Percentiles rank a stretch among this genome's conserved stretches.
Conservation (phyloP, 768 basidiomycete genomes). For the Chalciporus chontae region DNA sequence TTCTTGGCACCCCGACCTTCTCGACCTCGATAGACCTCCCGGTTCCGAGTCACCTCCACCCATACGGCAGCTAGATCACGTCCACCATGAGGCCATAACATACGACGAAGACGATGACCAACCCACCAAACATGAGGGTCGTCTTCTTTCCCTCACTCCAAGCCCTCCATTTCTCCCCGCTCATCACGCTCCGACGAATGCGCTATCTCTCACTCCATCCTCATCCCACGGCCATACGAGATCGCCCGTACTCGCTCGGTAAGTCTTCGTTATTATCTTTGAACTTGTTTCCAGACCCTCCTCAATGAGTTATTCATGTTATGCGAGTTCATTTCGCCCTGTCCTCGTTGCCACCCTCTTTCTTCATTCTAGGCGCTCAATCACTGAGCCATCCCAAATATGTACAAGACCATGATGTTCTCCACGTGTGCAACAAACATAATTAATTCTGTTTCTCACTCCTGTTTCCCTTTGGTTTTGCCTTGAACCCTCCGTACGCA, state of each 20-base stretch:
- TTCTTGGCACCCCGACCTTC: conserved; percentile 12
- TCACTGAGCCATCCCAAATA: conserved; percentile 7
- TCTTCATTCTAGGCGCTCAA: conserved; percentile 3
- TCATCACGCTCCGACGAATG: conserved; percentile 9
- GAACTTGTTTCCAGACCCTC: neutral
- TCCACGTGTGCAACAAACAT: conserved; percentile 14
- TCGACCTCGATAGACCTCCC: conserved; percentile 7
- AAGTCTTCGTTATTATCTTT: conserved; percentile 8
- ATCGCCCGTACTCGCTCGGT: conserved; percentile 31
- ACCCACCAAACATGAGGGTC: conserved; percentile 28
- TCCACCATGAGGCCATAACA: conserved; percentile 7
- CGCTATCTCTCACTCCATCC: conserved; percentile 14
- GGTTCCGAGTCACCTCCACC: conserved; percentile 4
- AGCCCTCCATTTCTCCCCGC: conserved; percentile 9
- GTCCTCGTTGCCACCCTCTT: conserved; percentile 15
- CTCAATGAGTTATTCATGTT: conserved; percentile 1
- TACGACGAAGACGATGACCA: conserved; percentile 22
- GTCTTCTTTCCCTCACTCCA: conserved; percentile 13
- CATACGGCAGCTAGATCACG: conserved; percentile 9
- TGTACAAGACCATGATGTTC: conserved; percentile 9
- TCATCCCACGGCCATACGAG: conserved; percentile 24
- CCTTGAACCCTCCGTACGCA: neutral
- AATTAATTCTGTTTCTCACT: neutral
- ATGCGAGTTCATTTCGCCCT: neutral
- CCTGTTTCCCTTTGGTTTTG: neutral